phyloP scores from a whole-genome alignment of 306 rosid genomes.

The Echinosophora koreensis region DNA sequence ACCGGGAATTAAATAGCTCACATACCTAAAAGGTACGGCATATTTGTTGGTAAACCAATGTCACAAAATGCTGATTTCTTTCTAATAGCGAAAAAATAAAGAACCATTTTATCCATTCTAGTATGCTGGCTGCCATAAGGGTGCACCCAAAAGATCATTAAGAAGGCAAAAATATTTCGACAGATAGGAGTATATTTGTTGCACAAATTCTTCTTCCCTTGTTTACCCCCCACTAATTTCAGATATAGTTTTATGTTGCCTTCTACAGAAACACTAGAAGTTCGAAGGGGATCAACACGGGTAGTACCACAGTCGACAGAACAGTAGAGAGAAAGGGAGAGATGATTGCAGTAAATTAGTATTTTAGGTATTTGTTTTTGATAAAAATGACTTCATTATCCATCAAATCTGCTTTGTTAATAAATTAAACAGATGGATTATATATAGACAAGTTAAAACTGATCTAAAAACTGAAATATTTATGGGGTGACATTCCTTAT shows the following conservation, averaged over 20 bases:
- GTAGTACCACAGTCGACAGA: neutral
- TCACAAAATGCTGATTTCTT: slow-evolving; percentile 1
- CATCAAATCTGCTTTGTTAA: slow-evolving; percentile 18
- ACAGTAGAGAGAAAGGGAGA: neutral
- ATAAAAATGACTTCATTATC: slow-evolving; percentile 4
- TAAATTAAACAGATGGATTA: neutral
- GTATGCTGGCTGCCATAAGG: neutral
- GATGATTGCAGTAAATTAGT: neutral
- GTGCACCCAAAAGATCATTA: neutral
- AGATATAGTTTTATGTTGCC: too few relatives aligned
- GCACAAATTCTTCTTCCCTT: neutral
- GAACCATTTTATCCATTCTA: neutral
- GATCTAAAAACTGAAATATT: neutral
- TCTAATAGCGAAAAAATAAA: neutral
- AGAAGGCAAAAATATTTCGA: neutral
- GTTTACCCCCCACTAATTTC: too few relatives aligned
- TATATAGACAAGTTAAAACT: neutral
- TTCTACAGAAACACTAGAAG: neutral
- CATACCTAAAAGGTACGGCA: neutral
- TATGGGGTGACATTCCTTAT: neutral
- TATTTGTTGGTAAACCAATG: neutral
- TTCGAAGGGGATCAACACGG: neutral
- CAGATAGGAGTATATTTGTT: neutral
- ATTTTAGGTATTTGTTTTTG: neutral
- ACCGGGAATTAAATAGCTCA: neutral